These are phyloP conservation scores for Globisporangium irregulare DNA, from an alignment of 352 stramenopile species.

Conservation along the genomic window DNA sequence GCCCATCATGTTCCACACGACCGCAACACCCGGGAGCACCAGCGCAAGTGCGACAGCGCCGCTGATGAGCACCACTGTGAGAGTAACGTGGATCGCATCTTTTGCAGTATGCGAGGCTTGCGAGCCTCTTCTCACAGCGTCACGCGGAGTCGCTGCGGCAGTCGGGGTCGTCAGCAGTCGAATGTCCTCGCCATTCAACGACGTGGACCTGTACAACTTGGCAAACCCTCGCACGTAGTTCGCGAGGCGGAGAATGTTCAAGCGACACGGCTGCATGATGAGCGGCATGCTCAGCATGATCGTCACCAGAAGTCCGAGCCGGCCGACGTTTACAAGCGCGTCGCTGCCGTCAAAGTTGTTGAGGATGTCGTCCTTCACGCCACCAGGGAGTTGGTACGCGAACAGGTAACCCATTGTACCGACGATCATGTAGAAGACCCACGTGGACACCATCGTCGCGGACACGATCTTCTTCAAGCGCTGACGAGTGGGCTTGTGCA, in stretches of 20 bases:
- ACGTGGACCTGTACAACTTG: slow-evolving; percentile 23
- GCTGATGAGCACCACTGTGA: slow-evolving; percentile 69
- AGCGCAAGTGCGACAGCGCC: slow-evolving; percentile 67
- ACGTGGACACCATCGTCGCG: slow-evolving; percentile 91
- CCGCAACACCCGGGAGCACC: slow-evolving; percentile 66
- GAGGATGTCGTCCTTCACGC: slow-evolving; percentile 83
- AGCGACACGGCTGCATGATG: slow-evolving; percentile 83
- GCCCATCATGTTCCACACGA: slow-evolving; percentile 90
- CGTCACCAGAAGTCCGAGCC: slow-evolving; percentile 71
- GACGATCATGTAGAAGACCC: slow-evolving; percentile 94
- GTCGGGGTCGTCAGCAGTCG: slow-evolving; percentile 28
- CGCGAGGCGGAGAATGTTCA: slow-evolving; percentile 62
- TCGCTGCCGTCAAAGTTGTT: slow-evolving; percentile 84
- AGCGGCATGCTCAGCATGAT: slow-evolving; percentile 83
- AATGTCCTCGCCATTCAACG: slow-evolving; percentile 28
- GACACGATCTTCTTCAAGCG: slow-evolving; percentile 90
- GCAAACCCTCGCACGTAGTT: slow-evolving; percentile 43
- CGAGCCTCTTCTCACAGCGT: not conserved
- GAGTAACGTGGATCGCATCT: slow-evolving; percentile 44
- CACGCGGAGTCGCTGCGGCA: not conserved
- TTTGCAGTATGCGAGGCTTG: slow-evolving; percentile 14
- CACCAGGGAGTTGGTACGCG: slow-evolving; percentile 57
- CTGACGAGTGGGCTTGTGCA: slow-evolving; percentile 90
- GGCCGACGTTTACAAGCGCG: slow-evolving; percentile 80
- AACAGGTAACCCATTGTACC: slow-evolving; percentile 90